These are phyloP conservation scores for Mycocentrospora acerina DNA, from an alignment of 2,329 filamentous ascomycete genomes.

Conservation along the genomic window DNA sequence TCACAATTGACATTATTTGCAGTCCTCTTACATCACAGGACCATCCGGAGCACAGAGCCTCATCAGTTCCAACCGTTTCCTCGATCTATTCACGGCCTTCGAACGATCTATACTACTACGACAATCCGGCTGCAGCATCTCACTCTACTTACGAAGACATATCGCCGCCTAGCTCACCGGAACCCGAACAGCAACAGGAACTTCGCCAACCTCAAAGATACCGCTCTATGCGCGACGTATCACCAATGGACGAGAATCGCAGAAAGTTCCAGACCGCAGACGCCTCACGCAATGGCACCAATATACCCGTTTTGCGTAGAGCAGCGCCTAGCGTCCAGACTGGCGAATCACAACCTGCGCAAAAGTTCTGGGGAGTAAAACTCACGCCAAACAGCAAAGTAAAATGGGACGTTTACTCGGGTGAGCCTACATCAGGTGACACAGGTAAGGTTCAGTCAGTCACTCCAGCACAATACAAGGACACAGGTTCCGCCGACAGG, in stretches of 20 bases:
- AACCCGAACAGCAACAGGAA: slow-evolving; percentile 28
- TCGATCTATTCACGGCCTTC: slow-evolving; percentile 64
- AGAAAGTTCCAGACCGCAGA: slow-evolving; percentile 6
- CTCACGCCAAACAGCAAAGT: slow-evolving; percentile 38
- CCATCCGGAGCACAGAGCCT: slow-evolving; percentile 24
- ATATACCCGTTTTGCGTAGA: slow-evolving; percentile 40
- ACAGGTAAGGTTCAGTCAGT: slow-evolving; percentile 59
- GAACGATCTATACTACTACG: slow-evolving; percentile 34
- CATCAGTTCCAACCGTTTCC: slow-evolving; percentile 46
- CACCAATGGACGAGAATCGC: slow-evolving; percentile 43
- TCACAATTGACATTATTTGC: slow-evolving; percentile 9
- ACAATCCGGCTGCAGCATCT: slow-evolving; percentile 17
- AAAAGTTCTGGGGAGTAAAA: slow-evolving; percentile 42
- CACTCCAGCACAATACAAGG: slow-evolving; percentile 50
- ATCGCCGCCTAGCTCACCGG: slow-evolving; percentile 43
- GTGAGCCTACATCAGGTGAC: slow-evolving; percentile 60
- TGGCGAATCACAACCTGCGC: slow-evolving; percentile 21
- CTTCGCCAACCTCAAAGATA: slow-evolving; percentile 27
- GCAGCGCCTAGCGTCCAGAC: slow-evolving; percentile 23
- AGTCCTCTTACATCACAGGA: slow-evolving; percentile 27
- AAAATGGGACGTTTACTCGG: slow-evolving; percentile 67
- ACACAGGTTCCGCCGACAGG: slow-evolving; percentile 13
- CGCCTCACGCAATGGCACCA: slow-evolving; percentile 18
- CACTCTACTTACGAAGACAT: slow-evolving; percentile 36
- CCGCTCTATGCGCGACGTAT: slow-evolving; percentile 41